phyloP scores from a whole-genome alignment of 1,139 yeast genomes.

The Saccharomyces hybrid region DNA sequence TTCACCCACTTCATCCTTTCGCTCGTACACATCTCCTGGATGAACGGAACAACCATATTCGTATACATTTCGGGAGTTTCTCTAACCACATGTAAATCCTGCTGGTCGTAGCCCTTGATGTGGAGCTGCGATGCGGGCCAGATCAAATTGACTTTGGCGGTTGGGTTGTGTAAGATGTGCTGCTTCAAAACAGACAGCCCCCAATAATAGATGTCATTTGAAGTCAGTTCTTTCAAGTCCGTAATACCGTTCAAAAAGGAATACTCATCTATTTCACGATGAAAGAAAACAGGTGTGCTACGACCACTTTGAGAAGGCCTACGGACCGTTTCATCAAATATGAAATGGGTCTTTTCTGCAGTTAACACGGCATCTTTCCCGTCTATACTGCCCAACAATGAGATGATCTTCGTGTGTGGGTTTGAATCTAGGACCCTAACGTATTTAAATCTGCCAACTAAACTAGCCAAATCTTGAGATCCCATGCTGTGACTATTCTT shows the following conservation, averaged over 20 bases:
- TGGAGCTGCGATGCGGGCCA: conserved; percentile 90
- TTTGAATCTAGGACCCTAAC: conserved; percentile 43
- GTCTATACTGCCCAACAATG: conserved; percentile 58
- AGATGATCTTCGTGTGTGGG: conserved; percentile 57
- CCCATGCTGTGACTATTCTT: neutral
- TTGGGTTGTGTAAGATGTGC: conserved; percentile 42
- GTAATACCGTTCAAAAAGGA: conserved; percentile 29
- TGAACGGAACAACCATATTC: conserved; percentile 61
- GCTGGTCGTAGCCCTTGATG: conserved; percentile 61
- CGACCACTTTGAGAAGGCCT: conserved; percentile 21
- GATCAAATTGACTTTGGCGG: conserved; percentile 69
- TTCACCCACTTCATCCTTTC: conserved; percentile 77
- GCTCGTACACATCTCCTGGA: conserved; percentile 66
- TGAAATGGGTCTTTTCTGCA: conserved; percentile 65
- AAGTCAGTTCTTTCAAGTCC: conserved; percentile 41
- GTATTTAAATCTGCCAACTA: conserved; percentile 36
- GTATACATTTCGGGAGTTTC: conserved; percentile 79
- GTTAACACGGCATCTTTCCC: conserved; percentile 58
- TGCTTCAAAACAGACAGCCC: conserved; percentile 50
- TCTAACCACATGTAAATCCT: conserved; percentile 48
- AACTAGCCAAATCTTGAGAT: conserved; percentile 1
- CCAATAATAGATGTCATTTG: conserved; percentile 84
- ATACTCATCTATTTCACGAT: conserved; percentile 19
- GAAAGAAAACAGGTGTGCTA: conserved; percentile 18
- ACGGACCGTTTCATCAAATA: conserved; percentile 22